These are phyloP conservation scores for Entrophospora sp. DNA, from an alignment of 192 early-diverging fungal genomes.

Conservation along the genomic window DNA sequence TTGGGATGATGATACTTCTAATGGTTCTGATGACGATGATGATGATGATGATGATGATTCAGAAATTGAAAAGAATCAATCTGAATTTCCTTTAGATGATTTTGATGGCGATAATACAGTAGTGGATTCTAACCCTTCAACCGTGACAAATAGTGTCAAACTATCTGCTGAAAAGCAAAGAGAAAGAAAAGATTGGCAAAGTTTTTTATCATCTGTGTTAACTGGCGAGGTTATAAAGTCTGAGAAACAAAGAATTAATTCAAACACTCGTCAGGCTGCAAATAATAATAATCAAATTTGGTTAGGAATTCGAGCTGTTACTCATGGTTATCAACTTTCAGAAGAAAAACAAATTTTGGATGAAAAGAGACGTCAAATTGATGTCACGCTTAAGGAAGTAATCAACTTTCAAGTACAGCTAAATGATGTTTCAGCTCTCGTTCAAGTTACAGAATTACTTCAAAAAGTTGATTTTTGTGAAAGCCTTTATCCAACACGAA, in stretches of 20 bases:
- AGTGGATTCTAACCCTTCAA: background rate
- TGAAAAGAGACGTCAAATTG: conserved; percentile 51
- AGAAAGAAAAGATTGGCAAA: conserved; percentile 80
- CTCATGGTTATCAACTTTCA: conserved; percentile 48
- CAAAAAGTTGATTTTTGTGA: conserved; percentile 72
- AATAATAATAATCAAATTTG: conserved; percentile 45
- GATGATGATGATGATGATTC: background rate
- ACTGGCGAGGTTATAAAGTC: conserved; percentile 76
- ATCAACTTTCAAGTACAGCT: conserved; percentile 48
- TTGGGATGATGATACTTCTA: too few species aligned
- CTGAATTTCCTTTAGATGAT: conserved; percentile 11
- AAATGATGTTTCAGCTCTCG: conserved; percentile 33
- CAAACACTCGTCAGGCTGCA: conserved; percentile 15
- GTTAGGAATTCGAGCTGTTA: conserved; percentile 59
- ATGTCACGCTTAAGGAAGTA: conserved; percentile 47
- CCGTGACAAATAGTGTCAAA: too few species aligned
- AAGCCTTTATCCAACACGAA: conserved; percentile 64
- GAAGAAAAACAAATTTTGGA: conserved; percentile 64
- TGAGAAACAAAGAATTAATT: conserved; percentile 65
- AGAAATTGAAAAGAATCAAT: too few species aligned
- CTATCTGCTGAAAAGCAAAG: conserved; percentile 33
- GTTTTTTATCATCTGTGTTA: conserved; percentile 73
- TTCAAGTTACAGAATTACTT: conserved; percentile 61
- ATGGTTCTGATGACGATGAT: too few species aligned
- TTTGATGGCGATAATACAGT: background rate